Evolutionary conservation across 805 yeast species (phyloP).

Genomic region (Wickerhamiella hasegawae): DNA sequence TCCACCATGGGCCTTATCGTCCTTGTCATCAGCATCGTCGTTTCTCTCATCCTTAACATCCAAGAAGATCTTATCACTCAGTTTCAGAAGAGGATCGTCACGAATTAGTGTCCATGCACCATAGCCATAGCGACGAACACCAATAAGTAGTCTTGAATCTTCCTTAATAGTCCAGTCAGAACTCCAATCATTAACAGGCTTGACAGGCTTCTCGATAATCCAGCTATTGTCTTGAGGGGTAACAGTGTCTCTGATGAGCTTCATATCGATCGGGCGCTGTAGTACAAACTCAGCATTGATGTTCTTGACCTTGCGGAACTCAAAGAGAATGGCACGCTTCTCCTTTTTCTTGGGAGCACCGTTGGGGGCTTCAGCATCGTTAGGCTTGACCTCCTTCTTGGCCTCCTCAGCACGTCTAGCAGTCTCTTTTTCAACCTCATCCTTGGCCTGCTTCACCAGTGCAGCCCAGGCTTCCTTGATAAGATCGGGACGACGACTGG

Average conservation of each 20-base stretch:
- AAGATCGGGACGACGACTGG: slow-evolving; percentile 68
- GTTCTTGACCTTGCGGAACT: slow-evolving; percentile 72
- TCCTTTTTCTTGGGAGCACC: slow-evolving; percentile 46
- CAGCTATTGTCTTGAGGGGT: slow-evolving; percentile 42
- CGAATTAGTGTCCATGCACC: slow-evolving; percentile 91
- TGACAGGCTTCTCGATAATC: slow-evolving; percentile 45
- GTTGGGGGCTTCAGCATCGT: slow-evolving; percentile 17
- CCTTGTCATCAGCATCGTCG: slow-evolving; percentile 26
- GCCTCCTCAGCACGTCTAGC: slow-evolving; percentile 30
- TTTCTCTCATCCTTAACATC: slow-evolving; percentile 17
- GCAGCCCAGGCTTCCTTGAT: slow-evolving; percentile 67
- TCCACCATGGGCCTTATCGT: slow-evolving; percentile 18
- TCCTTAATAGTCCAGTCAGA: slow-evolving; percentile 73
- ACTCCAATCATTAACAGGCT: slow-evolving; percentile 80
- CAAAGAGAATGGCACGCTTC: slow-evolving; percentile 78
- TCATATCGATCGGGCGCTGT: slow-evolving; percentile 75
- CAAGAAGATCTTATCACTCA: slow-evolving; percentile 71
- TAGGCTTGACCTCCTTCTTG: slow-evolving; percentile 17
- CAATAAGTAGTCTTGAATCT: slow-evolving; percentile 75
- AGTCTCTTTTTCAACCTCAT: slow-evolving; percentile 49
- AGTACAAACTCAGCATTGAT: slow-evolving; percentile 80
- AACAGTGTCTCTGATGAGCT: slow-evolving; percentile 38
- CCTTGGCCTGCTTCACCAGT: slow-evolving; percentile 43
- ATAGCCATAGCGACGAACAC: slow-evolving; percentile 84
- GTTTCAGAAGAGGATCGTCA: slow-evolving; percentile 83